These are phyloP conservation scores for Pestalotiopsis sp. DNA, from an alignment of 2,329 filamentous ascomycete genomes.

Conservation along the genomic window DNA sequence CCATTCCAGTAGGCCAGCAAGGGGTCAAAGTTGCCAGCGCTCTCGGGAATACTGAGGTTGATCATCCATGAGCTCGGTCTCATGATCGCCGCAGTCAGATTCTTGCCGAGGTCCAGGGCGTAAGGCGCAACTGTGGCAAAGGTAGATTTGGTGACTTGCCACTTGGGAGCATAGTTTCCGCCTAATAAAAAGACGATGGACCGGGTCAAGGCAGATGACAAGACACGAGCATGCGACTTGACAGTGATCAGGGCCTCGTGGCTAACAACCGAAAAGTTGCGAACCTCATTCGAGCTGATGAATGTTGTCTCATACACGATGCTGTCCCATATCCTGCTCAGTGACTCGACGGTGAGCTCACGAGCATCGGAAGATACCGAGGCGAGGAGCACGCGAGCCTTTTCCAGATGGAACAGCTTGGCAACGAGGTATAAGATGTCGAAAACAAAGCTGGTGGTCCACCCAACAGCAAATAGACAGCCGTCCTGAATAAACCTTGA, in stretches of 20 bases:
- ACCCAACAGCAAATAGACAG: constrained; percentile 66
- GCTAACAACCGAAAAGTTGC: constrained; percentile 76
- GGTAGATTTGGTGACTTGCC: constrained; percentile 21
- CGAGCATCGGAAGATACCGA: constrained; percentile 24
- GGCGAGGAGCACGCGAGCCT: constrained; percentile 26
- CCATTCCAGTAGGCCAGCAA: constrained; percentile 69
- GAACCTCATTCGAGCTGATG: constrained; percentile 63
- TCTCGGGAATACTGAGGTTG: constrained; percentile 50
- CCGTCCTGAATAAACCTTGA: constrained; percentile 82
- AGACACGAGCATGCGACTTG: constrained; percentile 51
- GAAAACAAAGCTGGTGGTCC: constrained; percentile 46
- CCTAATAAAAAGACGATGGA: constrained; percentile 46
- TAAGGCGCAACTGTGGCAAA: constrained; percentile 21
- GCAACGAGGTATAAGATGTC: constrained; percentile 42
- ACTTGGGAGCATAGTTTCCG: constrained; percentile 42
- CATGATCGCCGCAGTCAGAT: constrained; percentile 37
- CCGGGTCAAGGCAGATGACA: constrained; percentile 41
- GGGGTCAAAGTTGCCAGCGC: constrained; percentile 48
- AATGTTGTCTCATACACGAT: constrained; percentile 54
- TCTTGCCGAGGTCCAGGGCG: constrained; percentile 28
- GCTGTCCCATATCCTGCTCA: constrained; percentile 50
- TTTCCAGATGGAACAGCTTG: constrained; percentile 33
- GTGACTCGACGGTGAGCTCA: constrained; percentile 23
- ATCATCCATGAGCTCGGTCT: constrained; percentile 62
- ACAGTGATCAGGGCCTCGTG: constrained; percentile 69